Conservation (phyloP, 805 yeast species). For the Kuraishia cidri region DNA sequence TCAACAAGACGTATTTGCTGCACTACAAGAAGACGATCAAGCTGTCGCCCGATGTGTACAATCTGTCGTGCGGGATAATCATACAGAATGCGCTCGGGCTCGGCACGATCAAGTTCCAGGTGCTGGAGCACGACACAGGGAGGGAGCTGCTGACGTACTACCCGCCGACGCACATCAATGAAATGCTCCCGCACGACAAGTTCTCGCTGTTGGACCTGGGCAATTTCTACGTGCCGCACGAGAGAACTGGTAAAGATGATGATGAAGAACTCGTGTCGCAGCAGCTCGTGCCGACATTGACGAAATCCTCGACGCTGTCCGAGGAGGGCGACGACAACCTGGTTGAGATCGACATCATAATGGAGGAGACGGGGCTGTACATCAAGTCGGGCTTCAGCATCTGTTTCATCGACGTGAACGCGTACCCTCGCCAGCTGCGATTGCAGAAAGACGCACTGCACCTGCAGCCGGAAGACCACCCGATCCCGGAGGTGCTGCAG, state of each 20-base stretch:
- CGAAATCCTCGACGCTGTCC: too few species aligned
- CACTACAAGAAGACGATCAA: slow-evolving; percentile 34
- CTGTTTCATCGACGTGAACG: slow-evolving; percentile 23
- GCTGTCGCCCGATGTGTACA: slow-evolving; percentile 40
- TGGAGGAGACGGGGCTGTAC: slow-evolving; percentile 51
- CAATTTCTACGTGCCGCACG: slow-evolving; percentile 23
- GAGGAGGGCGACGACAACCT: slow-evolving; percentile 12
- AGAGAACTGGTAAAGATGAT: slow-evolving; percentile 3
- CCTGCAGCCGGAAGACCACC: background rate
- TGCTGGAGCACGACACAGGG: slow-evolving; percentile 21
- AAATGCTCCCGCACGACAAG: slow-evolving; percentile 43
- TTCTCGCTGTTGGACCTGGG: slow-evolving; percentile 44
- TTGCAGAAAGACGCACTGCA: slow-evolving; percentile 4
- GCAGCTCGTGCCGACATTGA: too few species aligned
- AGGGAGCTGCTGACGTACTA: slow-evolving; percentile 30
- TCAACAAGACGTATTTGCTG: slow-evolving; percentile 39
- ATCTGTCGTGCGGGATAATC: slow-evolving; percentile 40
- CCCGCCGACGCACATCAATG: slow-evolving; percentile 50
- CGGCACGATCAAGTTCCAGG: slow-evolving; percentile 48
- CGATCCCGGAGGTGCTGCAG: background rate
- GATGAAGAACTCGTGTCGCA: background rate
- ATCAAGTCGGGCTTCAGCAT: slow-evolving; percentile 41
- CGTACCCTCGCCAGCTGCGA: slow-evolving; percentile 22
- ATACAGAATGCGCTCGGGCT: slow-evolving; percentile 46
- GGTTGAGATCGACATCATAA: slow-evolving; percentile 28